Base-by-base conservation (phyloP, 1,284 basidiomycete genomes). In the Microbotryum saponariae region DNA sequence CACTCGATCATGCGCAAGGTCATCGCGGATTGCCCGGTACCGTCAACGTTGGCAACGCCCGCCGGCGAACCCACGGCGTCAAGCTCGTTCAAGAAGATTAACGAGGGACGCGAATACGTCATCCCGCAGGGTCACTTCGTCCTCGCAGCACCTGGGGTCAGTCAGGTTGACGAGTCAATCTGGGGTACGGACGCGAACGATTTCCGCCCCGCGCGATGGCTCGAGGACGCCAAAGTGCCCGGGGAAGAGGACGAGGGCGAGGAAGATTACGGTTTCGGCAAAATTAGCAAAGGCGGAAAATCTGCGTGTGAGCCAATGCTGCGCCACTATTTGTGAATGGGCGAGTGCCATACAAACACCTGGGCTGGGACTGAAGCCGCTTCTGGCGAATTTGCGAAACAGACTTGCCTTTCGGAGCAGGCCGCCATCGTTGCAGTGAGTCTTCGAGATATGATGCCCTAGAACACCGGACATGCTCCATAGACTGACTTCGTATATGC, bases 251-350 rank as follows among this genome's bases (percentile, higher is more conserved):
- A 89, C 70, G 84, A 83, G 68, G 77, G 77, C 37, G 88, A 91
- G 79, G 81, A 96, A 62, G 94, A 98, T 77, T 99, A 88, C 72
- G 96, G 94, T 1, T 99, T 91, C 75, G 96, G 94, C 58, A 83
- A 72, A 63, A 74, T 78, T 61, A 71, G 68, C 21, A 76, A 73
- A 83, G 71, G 89, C 29, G 74, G 75, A 20, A 76, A 75, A 61
- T 71, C 67, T 18, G 75, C 77, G 31, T 74, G 65, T 69, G 62
- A 52, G 67, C 60, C 8, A 44, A 29, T 52, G 6, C n/a, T 52
- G n/a, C 20, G n/a, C 29, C n/a, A 18, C 1, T 29, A 7, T 6
- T 4, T 25, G 25, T 25, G 27, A n/a, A 18, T 31, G 51, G 51
- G n/a, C 23, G 21, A 27, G 47, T 48, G 27, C 27, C 37, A 37